Conservation (phyloP, 164 flowering plant species). For the Sedum album region DNA sequence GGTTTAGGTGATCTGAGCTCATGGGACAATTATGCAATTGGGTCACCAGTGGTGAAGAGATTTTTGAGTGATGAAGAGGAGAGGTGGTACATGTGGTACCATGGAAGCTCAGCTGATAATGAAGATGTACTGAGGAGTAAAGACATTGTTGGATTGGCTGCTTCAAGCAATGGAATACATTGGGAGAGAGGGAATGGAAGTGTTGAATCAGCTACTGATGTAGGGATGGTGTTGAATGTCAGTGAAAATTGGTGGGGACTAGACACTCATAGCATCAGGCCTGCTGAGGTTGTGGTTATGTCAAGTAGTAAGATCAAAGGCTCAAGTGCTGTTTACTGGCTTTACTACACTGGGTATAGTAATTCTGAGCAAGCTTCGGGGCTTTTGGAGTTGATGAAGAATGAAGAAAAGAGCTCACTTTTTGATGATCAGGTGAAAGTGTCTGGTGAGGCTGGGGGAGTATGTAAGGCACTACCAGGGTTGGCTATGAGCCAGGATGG, state of each 20-base stretch:
- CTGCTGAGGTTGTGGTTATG: slow-evolving; percentile 61
- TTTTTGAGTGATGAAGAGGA: slow-evolving; percentile 78
- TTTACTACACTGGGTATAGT: slow-evolving; percentile 67
- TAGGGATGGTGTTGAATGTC: slow-evolving; percentile 53
- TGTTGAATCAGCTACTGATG: slow-evolving; percentile 35
- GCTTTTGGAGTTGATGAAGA: slow-evolving; percentile 12
- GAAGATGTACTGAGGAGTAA: background rate
- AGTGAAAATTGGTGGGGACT: slow-evolving; percentile 89
- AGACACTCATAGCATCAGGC: slow-evolving; percentile 57
- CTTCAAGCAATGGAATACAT: slow-evolving; percentile 76
- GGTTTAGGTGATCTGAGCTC: slow-evolving; percentile 40
- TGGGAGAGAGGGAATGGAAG: slow-evolving; percentile 64
- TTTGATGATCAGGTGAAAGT: slow-evolving; percentile 8
- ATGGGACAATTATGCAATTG: slow-evolving; percentile 68
- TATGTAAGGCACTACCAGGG: slow-evolving; percentile 59
- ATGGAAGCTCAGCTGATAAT: slow-evolving; percentile 27
- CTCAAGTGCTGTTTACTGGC: slow-evolving; percentile 70
- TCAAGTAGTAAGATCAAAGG: slow-evolving; percentile 1
- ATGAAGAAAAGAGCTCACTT: slow-evolving; percentile 23
- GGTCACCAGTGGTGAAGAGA: slow-evolving; percentile 80
- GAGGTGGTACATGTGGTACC: slow-evolving; percentile 93
- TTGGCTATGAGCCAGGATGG: slow-evolving; percentile 80
- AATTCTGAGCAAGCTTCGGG: slow-evolving; percentile 27
- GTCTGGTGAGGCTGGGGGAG: slow-evolving; percentile 3
- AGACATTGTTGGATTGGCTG: slow-evolving; percentile 66